Evolutionary conservation across 805 yeast genomes (phyloP), one percentile per base, ranked within the genome.

Genomic region (Kluyveromyces starmeri): DNA sequence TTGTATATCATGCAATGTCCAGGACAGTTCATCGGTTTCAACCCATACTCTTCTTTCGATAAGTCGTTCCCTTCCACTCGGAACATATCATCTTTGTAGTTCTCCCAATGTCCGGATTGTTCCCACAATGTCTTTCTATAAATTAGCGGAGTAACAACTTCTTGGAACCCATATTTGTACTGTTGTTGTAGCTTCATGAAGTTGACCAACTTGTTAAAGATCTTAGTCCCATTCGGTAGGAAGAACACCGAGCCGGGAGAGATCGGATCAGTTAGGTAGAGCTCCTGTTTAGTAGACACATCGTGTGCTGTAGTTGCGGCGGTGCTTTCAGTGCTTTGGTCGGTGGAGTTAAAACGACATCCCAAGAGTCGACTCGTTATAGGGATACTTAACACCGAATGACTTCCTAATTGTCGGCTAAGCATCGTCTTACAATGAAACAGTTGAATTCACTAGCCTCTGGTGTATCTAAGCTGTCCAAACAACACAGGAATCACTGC

Each of bases 21-120:
- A 0, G 95, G 95, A 51, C 95, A 85, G 58, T 84, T 84, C 95
- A 85, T 81, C 7, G 98, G 98, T 51, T 92, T 92, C 27, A 89
- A 63, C 0, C 95, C 94, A 55, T 80, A 89, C 11, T 61, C 67
- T 30, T 70, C 72, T 26, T 63, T 61, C 5, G 48, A 28, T 6
- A 39, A 31, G 35, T 56, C 59, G 8, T 50, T 67, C 2, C 88
- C 82, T 38, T 72, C 78, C 2, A 88, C 95, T 48, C 74, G 70
- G 54, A 88, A 89, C 98, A 89, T 89, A 57, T 89, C 97, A 24
- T 83, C 89, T 46, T 83, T 73, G 55, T 92, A 89, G 52, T 89
- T 88, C 9, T 78, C 83, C 96, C 96, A 89, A 60, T 92, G 98
- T 1, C 97, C 97, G 8, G 94, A 81, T 33, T 70, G 74, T 57